A percentile compares a stretch with the other conserved stretches of the same genome.
Conservation (phyloP, 202 grass and related monocot species). For the Setaria viridis region DNA sequence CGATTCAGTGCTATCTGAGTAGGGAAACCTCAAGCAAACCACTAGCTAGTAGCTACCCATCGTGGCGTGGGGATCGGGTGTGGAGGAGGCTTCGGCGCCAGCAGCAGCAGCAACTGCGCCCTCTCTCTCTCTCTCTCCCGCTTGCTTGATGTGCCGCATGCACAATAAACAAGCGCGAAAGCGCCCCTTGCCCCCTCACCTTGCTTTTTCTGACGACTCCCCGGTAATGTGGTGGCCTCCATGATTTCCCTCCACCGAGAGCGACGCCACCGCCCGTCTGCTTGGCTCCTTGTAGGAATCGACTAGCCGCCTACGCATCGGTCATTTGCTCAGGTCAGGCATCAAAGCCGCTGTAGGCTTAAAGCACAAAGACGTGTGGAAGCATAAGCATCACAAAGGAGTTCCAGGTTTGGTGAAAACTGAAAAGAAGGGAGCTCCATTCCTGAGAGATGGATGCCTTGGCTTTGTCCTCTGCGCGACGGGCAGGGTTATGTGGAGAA, state of each 20-base stretch:
- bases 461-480: constrained; percentile 1
- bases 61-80: neutral
- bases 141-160: neutral
- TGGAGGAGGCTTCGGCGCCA: constrained; percentile 25
- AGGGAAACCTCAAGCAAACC: constrained; percentile 46
- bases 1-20: constrained; percentile 58
- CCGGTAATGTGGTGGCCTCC: neutral
- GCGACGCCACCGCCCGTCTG: constrained; percentile 13
- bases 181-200: neutral
- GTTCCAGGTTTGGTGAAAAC: constrained; percentile 26
- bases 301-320: constrained; percentile 9
- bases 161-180: constrained; percentile 6
- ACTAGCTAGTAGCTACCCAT: constrained; percentile 41
- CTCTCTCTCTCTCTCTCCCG: neutral
- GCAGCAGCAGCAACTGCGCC: neutral
- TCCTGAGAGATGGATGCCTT: neutral
- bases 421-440: neutral
- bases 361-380: neutral
- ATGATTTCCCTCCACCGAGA: constrained; percentile 6
- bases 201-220: constrained; percentile 33
- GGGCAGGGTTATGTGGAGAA: constrained; percentile 60
- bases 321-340: neutral
- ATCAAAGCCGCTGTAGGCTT: too few relatives aligned
- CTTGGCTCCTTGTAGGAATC: constrained; percentile 42
- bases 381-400: neutral